Conservation (phyloP, 2,329 filamentous ascomycete species). For the Nectriaceae sp. region DNA sequence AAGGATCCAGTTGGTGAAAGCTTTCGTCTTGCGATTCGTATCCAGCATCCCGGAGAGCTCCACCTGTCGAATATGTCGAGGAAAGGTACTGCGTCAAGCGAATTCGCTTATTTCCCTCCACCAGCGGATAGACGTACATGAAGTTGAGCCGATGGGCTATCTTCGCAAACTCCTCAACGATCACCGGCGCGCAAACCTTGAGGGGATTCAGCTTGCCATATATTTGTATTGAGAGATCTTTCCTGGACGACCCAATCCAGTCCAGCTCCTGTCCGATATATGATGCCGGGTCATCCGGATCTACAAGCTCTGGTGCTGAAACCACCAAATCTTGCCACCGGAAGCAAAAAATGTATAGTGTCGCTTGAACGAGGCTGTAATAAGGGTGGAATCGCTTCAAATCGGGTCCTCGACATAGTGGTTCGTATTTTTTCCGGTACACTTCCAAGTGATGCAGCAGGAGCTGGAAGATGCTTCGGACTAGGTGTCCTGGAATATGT, state of each 20-base stretch:
- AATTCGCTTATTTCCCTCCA: constrained; percentile 91
- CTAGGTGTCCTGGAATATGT: constrained; percentile 72
- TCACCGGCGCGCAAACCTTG: constrained; percentile 88
- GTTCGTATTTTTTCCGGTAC: constrained; percentile 72
- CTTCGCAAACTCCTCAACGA: constrained; percentile 89
- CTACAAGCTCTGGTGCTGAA: constrained; percentile 60
- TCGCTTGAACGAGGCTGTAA: constrained; percentile 84
- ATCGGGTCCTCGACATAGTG: constrained; percentile 79
- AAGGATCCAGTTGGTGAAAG: constrained; percentile 84
- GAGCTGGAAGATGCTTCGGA: constrained; percentile 80
- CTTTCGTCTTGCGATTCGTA: constrained; percentile 65
- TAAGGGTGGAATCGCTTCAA: constrained; percentile 81
- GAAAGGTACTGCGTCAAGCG: constrained; percentile 72
- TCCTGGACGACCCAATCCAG: constrained; percentile 76
- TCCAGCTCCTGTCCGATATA: constrained; percentile 71
- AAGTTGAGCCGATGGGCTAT: constrained; percentile 84
- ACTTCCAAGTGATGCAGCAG: constrained; percentile 77
- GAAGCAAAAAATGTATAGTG: constrained; percentile 97
- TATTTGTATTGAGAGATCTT: constrained; percentile 75
- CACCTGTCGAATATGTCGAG: constrained; percentile 56
- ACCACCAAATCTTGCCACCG: constrained; percentile 88
- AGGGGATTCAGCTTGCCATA: constrained; percentile 90
- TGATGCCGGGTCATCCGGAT: constrained; percentile 61
- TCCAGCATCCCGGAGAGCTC: constrained; percentile 53
- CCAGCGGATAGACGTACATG: constrained; percentile 83